A percentile compares a stretch with the other conserved stretches of the same genome.
These are phyloP conservation scores for Kwoniella heveanensis DNA, from an alignment of 768 basidiomycete genomes.

Conservation along the genomic window DNA sequence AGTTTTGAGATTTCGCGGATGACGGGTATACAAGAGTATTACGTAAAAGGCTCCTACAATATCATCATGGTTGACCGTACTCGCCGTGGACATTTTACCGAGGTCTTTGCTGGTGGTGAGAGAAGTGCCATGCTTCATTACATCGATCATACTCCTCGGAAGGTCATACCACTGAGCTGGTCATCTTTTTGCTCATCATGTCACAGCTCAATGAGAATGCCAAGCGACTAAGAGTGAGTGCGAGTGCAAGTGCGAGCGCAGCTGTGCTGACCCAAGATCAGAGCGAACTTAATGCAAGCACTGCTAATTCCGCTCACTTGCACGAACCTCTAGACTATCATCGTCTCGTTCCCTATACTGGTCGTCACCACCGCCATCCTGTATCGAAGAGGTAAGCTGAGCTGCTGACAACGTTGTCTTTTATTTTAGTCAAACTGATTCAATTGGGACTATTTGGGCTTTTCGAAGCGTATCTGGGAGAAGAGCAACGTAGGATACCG, in stretches of 20 bases:
- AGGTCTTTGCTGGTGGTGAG: too few relatives aligned
- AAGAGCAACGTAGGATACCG: conserved; percentile 40
- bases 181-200: conserved; percentile 15
- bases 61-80: background rate
- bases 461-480: conserved; percentile 37
- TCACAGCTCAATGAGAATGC: conserved; percentile 36
- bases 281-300: too few relatives aligned
- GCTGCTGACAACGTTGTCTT: background rate
- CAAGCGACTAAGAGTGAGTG: conserved; percentile 39
- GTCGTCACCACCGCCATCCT: conserved; percentile 44
- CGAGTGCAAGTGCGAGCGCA: too few relatives aligned
- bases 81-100: background rate
- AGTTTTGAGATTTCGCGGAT: too few relatives aligned
- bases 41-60: background rate
- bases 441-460: background rate
- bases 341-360: conserved; percentile 42
- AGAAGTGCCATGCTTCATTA: too few relatives aligned
- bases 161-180: too few relatives aligned
- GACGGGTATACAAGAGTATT: too few relatives aligned
- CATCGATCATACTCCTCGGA: too few relatives aligned
- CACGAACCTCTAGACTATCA: conserved; percentile 31
- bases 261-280: too few relatives aligned
- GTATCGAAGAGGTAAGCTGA: conserved; percentile 38
- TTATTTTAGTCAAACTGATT: too few relatives aligned
- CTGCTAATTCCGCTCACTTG: background rate